phyloP scores from a whole-genome alignment of 768 basidiomycete genomes.

The Artomyces pyxidatus region DNA sequence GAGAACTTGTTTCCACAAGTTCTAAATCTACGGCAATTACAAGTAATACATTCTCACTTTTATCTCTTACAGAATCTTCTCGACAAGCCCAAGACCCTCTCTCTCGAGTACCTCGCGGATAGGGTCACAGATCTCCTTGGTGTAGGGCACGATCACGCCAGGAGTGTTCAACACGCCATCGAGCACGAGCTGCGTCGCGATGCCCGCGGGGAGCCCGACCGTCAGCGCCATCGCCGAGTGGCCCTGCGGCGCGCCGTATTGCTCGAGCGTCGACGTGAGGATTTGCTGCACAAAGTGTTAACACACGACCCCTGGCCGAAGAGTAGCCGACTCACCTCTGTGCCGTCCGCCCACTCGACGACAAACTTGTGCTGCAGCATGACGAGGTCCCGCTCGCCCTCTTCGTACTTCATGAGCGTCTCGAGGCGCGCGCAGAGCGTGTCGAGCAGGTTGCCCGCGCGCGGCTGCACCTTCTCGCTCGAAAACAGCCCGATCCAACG shows the following conservation, averaged over 20 bases:
- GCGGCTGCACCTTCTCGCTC: conserved; percentile 45
- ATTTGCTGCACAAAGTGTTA: conserved; percentile 48
- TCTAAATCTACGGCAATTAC: too few relatives aligned
- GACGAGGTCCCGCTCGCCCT: conserved; percentile 89
- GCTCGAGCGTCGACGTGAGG: conserved; percentile 85
- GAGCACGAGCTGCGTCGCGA: conserved; percentile 85
- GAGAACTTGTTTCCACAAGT: too few relatives aligned
- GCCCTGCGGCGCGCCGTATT: conserved; percentile 72
- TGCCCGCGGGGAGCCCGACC: conserved; percentile 91
- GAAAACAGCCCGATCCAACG: conserved; percentile 95
- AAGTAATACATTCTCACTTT: too few relatives aligned
- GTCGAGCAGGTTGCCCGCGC: conserved; percentile 77
- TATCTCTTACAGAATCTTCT: conserved; percentile 56
- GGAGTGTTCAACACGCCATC: conserved; percentile 74
- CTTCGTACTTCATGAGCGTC: conserved; percentile 84
- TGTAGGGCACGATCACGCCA: conserved; percentile 84
- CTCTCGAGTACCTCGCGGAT: conserved; percentile 58
- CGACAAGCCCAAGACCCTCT: conserved; percentile 69
- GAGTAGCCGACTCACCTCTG: conserved; percentile 30
- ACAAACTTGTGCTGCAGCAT: conserved; percentile 99
- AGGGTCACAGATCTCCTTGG: conserved; percentile 74
- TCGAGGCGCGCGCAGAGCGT: conserved; percentile 90
- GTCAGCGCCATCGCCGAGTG: conserved; percentile 88
- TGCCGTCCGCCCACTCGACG: conserved; percentile 83
- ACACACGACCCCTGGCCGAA: neutral